A percentile compares a stretch with the other conserved stretches of the same genome.
These are phyloP conservation scores for Brassica balearica DNA, from an alignment of 441 rosid genomes.

Conservation along the genomic window DNA sequence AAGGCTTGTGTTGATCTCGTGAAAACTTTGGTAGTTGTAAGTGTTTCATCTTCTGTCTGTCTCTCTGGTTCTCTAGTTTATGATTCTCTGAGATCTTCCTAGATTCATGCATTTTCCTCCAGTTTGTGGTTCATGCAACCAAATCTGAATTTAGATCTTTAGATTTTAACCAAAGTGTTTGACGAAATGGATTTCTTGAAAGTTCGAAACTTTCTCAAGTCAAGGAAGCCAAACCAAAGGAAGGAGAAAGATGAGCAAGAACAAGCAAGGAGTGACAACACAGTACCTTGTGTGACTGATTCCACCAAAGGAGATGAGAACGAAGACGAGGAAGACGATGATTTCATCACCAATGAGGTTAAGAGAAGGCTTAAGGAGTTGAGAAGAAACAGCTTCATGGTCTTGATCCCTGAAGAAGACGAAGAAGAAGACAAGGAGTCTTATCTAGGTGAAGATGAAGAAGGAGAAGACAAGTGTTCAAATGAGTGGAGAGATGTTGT, in stretches of 20 bases:
- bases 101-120: conserved; percentile 35
- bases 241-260: conserved; percentile 62
- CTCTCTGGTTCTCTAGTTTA: conserved; percentile 9
- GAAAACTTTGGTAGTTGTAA: not conserved
- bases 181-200: conserved; percentile 77
- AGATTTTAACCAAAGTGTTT: conserved; percentile 7
- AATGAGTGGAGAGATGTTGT: conserved; percentile 92
- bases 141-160: conserved; percentile 38
- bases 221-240: conserved; percentile 53
- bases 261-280: conserved; percentile 55
- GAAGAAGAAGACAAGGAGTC: conserved; percentile 59
- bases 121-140: conserved; percentile 31
- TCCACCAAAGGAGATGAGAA: conserved; percentile 50
- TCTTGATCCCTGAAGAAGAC: conserved; percentile 93
- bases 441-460: conserved; percentile 50
- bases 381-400: conserved; percentile 93
- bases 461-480: conserved; percentile 63
- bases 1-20: conserved; percentile 16
- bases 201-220: conserved; percentile 71
- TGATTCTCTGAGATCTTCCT: conserved; percentile 29
- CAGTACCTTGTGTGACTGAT: conserved; percentile 36
- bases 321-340: conserved; percentile 87
- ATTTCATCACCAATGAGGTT: conserved; percentile 92
- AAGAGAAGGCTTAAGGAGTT: conserved; percentile 89
- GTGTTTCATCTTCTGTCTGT: conserved; percentile 14